phyloP scores from a whole-genome alignment of 805 yeast genomes.

The Schwanniomyces yamadae region DNA sequence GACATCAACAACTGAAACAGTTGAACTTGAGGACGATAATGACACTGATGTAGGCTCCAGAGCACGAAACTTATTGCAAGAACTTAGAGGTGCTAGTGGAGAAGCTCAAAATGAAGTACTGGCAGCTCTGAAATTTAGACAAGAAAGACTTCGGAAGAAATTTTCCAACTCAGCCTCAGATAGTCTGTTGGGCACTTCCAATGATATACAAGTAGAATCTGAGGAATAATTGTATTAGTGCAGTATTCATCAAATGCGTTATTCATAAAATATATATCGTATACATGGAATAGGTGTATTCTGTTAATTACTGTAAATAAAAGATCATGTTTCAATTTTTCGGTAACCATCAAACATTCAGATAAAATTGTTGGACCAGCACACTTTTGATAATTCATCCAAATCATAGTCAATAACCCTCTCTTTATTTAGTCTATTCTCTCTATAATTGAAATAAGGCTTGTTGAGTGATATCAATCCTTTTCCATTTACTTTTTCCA shows the following conservation, averaged over 20 bases:
- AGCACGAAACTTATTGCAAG: conserved; percentile 63
- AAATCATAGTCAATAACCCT: conserved; percentile 36
- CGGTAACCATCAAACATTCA: too few species aligned
- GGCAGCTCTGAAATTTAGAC: conserved; percentile 45
- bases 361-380: conserved; percentile 5
- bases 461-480: conserved; percentile 36
- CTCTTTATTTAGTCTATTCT: conserved; percentile 19
- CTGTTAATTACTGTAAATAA: too few species aligned
- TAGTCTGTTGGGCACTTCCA: too few species aligned
- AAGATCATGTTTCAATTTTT: too few species aligned
- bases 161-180: too few species aligned
- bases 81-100: conserved; percentile 45
- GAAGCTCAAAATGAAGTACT: conserved; percentile 21
- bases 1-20: conserved; percentile 6
- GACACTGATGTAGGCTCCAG: conserved; percentile 51
- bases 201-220: too few species aligned
- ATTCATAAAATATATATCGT: too few species aligned
- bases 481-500: conserved; percentile 38
- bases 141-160: conserved; percentile 33
- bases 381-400: conserved; percentile 20
- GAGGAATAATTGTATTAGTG: too few species aligned
- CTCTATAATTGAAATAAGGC: conserved; percentile 32
- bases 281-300: background rate
- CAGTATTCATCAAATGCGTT: too few species aligned
- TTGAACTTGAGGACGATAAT: conserved; percentile 14